Evolutionary conservation across 192 early-diverging fungal species (phyloP), one percentile per base, ranked within the genome.

Genomic region (Mortierella hygrophila): DNA sequence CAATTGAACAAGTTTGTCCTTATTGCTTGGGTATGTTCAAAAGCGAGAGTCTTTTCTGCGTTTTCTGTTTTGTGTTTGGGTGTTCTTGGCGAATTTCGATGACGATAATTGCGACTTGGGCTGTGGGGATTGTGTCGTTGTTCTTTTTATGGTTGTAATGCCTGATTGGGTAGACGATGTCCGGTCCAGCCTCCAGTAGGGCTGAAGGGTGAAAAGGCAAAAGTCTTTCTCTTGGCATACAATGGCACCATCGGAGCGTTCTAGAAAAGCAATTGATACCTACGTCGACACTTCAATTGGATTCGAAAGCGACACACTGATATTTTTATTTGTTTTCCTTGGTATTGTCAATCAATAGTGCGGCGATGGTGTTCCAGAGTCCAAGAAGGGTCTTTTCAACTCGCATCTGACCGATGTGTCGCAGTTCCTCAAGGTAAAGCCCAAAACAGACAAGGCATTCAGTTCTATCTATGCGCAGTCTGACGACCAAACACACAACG

Each of bases 291-390:
- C 60, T 29, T 32, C 29, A 9, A 32, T 65, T 65, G 60, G 11
- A 2, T 32, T 65, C 60, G 11, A 26, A 57, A 65, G 35, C 60
- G 29, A 29, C 29, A 32, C 29, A 65, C 60, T 65, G 60, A 32
- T 2, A 11, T 65, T 6, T 6, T 13, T 65, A 32, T 32, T 6
- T 4, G 11, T 65, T 54, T 49, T 70, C 29, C 7, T 82, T 13
- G 37, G 68, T 74, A 26, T 35, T 78, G 3, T 40, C 2, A 10
- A 60, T 40, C 2, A 10, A 60, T 78, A 96, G 94, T 98, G 97
- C 87, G 98, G 98, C 15, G 95, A 95, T 63, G 97, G 97, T 49
- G 98, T 99, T 26, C 97, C 97, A 23, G 97, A 97, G 75, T 88
- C 93, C 63, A 93, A 94, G 84, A 99, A 99, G 91, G 97, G 95